phyloP scores from a whole-genome alignment of 2,329 filamentous ascomycete species.

The Aspergillus clavatus region DNA sequence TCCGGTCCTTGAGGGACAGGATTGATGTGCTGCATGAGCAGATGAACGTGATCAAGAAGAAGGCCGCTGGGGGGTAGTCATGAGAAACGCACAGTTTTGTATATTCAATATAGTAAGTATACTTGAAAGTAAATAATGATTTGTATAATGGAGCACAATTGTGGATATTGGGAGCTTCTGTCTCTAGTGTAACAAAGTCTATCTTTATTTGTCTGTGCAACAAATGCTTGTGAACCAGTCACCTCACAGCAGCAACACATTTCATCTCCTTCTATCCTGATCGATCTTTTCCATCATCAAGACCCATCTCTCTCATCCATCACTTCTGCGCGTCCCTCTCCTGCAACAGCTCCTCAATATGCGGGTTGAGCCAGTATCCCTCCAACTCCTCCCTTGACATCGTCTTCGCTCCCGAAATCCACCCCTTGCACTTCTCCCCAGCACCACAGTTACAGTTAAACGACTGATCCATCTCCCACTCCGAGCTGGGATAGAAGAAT shows the following conservation, averaged over 20 bases:
- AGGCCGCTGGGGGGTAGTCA: not conserved
- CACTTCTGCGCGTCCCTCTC: conserved; percentile 11
- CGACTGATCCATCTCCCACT: conserved; percentile 47
- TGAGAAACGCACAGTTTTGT: not conserved
- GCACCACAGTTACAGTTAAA: conserved; percentile 44
- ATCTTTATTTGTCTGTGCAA: not conserved
- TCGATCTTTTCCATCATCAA: not conserved
- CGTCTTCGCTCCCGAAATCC: conserved; percentile 38
- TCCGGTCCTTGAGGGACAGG: not conserved
- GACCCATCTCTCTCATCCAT: not conserved
- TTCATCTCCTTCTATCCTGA: not conserved
- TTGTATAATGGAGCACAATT: too few relatives aligned
- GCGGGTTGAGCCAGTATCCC: conserved; percentile 41
- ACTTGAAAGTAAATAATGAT: too few relatives aligned
- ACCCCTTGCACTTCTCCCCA: conserved; percentile 33
- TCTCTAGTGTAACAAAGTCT: not conserved
- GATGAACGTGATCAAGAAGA: conserved; percentile 4
- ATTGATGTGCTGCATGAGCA: conserved; percentile 1
- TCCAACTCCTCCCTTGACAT: conserved; percentile 31
- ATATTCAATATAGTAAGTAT: not conserved
- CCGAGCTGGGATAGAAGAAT: conserved; percentile 48
- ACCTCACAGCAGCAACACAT: not conserved
- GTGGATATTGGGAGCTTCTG: not conserved
- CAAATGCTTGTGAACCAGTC: too few relatives aligned
- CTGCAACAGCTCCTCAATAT: conserved; percentile 33